phyloP scores from a whole-genome alignment of 495 filamentous ascomycete species.

The Aspergillus heteromorphus region DNA sequence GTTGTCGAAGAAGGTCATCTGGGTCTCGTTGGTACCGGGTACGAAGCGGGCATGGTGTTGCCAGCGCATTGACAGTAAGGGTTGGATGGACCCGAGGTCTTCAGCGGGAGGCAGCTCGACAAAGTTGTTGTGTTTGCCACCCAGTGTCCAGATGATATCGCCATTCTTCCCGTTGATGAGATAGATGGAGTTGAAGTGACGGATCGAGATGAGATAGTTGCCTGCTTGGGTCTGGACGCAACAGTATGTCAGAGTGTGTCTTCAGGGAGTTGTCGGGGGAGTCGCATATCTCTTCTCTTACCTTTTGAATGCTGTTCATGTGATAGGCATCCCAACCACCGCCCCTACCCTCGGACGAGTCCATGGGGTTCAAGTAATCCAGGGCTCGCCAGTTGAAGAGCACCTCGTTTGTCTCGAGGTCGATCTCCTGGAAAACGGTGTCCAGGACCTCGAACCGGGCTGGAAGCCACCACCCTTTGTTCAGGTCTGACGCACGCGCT shows the following conservation, averaged over 20 bases:
- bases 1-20: constrained; percentile 22
- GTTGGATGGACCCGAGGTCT: background rate
- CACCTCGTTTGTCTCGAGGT: constrained; percentile 29
- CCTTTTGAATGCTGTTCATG: constrained; percentile 23
- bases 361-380: constrained; percentile 19
- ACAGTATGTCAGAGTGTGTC: background rate
- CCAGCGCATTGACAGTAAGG: constrained; percentile 11
- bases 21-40: constrained; percentile 12
- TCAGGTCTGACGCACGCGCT: background rate
- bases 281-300: background rate
- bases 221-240: constrained; percentile 20
- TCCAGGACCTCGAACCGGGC: constrained; percentile 31
- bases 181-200: constrained; percentile 42
- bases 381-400: constrained; percentile 28
- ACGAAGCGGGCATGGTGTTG: constrained; percentile 22
- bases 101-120: constrained; percentile 5
- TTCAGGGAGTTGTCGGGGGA: background rate
- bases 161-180: constrained; percentile 47
- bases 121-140: constrained; percentile 25
- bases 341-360: constrained; percentile 11
- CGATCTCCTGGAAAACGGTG: constrained; percentile 39
- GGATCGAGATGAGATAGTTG: constrained; percentile 50
- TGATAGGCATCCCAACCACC: constrained; percentile 25
- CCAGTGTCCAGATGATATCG: constrained; percentile 45
- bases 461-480: background rate